Base-by-base conservation (phyloP, 257 asterid genomes). In the Lycium ferocissimum region DNA sequence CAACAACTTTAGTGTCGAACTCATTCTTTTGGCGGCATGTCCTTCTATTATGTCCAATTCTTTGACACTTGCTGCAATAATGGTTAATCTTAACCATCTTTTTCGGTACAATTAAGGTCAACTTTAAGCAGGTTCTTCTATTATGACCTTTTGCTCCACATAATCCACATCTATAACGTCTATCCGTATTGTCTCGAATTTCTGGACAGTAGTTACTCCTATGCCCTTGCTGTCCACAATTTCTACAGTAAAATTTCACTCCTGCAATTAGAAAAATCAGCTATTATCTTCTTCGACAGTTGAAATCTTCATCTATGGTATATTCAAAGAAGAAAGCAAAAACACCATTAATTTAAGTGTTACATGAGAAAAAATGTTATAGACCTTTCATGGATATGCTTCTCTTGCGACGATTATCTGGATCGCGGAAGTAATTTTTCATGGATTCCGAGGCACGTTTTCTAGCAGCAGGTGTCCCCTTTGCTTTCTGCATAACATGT, bases 101-200 rank as follows among this genome's bases (percentile, higher is more conserved):
- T 67, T 80, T 86, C 14, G 84, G 86, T 45, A 84, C 89, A 9
- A 79, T 84, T 45, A 89, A 40, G 87, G 90, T 94, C 66, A 88
- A 85, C 86, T 85, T 92, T 53, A 86, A 89, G 86, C 98, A 97
- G 43, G 98, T 95, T 89, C 97, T 92, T 87, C 92, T 90, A 88
- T 97, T 97, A 89, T 97, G 98, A 85, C 98, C 98, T 84, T 90
- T 94, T 84, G 89, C 91, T 35, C 99, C 97, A 86, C 98, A 97
- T 82, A 92, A 56, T 37, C 91, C 93, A 83, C 98, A 94, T 75
- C 87, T 92, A 86, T 91, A 91, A 75, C 92, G 92, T 84, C 88
- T 88, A 66, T 93, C 94, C 0, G 18, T 84, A 49, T 9, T 67
- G 57, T 84, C 84, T 70, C 35, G 86, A 87, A 90, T 61, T 85